Conservation (phyloP, 768 basidiomycete genomes). For the Leccinum ochraceum region DNA sequence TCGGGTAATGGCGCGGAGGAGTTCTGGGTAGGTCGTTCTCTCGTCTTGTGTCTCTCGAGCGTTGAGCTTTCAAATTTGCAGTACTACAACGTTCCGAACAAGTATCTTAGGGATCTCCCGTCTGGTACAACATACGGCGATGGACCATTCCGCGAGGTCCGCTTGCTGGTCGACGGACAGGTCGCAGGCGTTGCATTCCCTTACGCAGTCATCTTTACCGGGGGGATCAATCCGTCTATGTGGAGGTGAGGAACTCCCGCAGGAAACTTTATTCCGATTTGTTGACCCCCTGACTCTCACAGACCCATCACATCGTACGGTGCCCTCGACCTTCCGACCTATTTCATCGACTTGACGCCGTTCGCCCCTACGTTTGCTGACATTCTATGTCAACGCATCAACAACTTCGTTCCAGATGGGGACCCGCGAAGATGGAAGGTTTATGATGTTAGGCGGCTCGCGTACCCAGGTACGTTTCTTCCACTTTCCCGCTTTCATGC, state of each 20-base stretch:
- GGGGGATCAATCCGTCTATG: constrained; percentile 65
- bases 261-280: neutral
- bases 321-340: constrained; percentile 75
- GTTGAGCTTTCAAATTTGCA: constrained; percentile 26
- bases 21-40: constrained; percentile 61
- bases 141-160: constrained; percentile 65
- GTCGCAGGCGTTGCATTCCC: constrained; percentile 61
- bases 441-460: constrained; percentile 74
- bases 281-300: neutral
- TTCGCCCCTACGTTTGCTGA: constrained; percentile 51
- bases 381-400: neutral
- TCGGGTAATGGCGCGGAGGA: constrained; percentile 69
- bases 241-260: constrained; percentile 54
- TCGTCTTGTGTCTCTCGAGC: neutral
- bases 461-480: constrained; percentile 54
- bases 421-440: constrained; percentile 63
- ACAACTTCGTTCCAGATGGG: constrained; percentile 25
- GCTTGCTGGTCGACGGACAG: constrained; percentile 54
- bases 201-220: constrained; percentile 67
- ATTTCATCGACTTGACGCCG: constrained; percentile 76
- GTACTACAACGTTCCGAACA: constrained; percentile 69
- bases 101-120: constrained; percentile 59
- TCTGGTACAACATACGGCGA: constrained; percentile 44
- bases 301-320: constrained; percentile 79
- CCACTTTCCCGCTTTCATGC: neutral